Base-by-base conservation (phyloP, 2,329 filamentous ascomycete genomes). In the Trichoderma lentiforme region DNA sequence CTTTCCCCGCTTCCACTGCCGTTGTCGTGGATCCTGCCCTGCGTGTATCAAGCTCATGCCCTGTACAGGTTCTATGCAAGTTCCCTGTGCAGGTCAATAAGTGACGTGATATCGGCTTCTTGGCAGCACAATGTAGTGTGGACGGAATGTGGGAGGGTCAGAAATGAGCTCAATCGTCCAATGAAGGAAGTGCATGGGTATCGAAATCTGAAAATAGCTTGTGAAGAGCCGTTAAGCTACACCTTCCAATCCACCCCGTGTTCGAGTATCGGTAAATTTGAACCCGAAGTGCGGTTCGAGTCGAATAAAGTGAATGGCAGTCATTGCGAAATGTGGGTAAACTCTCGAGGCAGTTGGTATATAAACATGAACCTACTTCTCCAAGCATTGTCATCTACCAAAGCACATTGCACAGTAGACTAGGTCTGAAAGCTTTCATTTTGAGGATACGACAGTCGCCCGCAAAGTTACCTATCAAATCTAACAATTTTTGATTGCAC, bases 1-100 rank as follows among this genome's bases (percentile, higher is more conserved):
- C 15, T 26, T 53, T 14, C 65, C 65, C 64, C 64, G 21, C 64
- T 36, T 57, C 32, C 11, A 65, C 2, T 28, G 14, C 11, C 30
- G 34, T 3, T 56, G 4, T 64, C 62, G 34, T 71, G 71, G 43
- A 47, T 60, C 26, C 58, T 75, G 75, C 73, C 76, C 77, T 77
- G 76, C 74, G 76, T 77, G 76, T 74, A 71, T 69, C 53, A 24
- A 64, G 24, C 36, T n/a, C 60, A 9, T 53, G 34, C 39, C 57
- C 58, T 71, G 63, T 62, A 24, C 72, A 69, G 73, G 64, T 30
- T n/a, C 39, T 3, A 8, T 43, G 39, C 39, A 43, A 43, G 3
- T n/a, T 63, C 43, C 53, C n/a, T 32, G n/a, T 21, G 57, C 9
- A 51, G 30, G 57, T 15, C 56, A 15, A 34, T 34, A 7, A 51